Conservation (phyloP, 306 rosid species). For the Quercus dentata region DNA sequence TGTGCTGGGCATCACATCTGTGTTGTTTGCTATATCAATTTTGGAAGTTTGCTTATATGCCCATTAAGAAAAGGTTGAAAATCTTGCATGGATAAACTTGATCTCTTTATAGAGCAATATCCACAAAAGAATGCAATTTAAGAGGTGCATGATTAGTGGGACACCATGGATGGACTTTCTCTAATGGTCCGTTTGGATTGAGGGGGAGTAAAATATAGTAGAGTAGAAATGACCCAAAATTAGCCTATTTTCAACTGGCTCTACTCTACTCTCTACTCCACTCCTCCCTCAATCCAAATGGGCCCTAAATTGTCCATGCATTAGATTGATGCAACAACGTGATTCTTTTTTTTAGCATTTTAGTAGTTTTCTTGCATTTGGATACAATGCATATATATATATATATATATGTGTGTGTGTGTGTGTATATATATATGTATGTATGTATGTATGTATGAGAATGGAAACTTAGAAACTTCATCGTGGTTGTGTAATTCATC, state of each 20-base stretch:
- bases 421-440: not conserved
- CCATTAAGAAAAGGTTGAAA: not conserved
- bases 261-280: too few relatives aligned
- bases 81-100: not conserved
- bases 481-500: not conserved
- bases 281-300: too few relatives aligned
- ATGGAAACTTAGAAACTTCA: not conserved
- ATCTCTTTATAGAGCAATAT: not conserved
- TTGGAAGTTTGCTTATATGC: not conserved
- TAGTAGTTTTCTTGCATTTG: not conserved
- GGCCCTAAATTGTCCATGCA: not conserved
- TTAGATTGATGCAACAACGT: not conserved
- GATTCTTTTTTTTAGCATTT: not conserved
- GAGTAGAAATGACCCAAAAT: too few relatives aligned
- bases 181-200: not conserved
- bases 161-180: not conserved
- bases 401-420: accelerated
- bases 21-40: not conserved
- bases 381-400: not conserved
- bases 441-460: not conserved
- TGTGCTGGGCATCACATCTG: not conserved
- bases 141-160: not conserved
- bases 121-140: not conserved
- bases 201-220: too few relatives aligned
- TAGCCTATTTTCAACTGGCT: accelerated